These are phyloP conservation scores for Ophiostoma novo-ulmi DNA, from an alignment of 2,329 filamentous ascomycete genomes.

Conservation along the genomic window DNA sequence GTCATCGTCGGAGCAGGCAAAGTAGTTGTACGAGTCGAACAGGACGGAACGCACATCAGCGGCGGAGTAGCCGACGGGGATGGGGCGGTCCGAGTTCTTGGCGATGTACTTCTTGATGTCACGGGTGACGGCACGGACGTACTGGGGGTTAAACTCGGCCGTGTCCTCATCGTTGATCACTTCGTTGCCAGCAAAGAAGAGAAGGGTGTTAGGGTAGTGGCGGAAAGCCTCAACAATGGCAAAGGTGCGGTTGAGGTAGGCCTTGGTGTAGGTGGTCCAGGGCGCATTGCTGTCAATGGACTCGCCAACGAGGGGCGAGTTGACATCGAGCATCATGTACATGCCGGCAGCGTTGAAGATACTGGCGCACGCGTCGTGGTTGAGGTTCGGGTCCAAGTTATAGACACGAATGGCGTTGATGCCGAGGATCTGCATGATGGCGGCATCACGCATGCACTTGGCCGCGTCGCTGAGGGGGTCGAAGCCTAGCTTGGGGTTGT, in stretches of 20 bases:
- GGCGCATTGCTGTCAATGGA: constrained; percentile 51
- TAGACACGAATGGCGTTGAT: constrained; percentile 66
- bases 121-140: constrained; percentile 67
- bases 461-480: constrained; percentile 57
- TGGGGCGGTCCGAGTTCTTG: constrained; percentile 60
- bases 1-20: constrained; percentile 59
- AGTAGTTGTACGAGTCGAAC: constrained; percentile 69
- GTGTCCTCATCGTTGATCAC: constrained; percentile 64
- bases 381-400: constrained; percentile 60
- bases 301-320: constrained; percentile 58
- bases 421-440: constrained; percentile 59
- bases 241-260: constrained; percentile 62
- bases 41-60: constrained; percentile 71
- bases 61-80: constrained; percentile 76
- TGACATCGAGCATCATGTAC: constrained; percentile 65
- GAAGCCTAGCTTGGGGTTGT: constrained; percentile 48
- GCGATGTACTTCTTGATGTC: constrained; percentile 78
- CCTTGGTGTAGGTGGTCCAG: constrained; percentile 51
- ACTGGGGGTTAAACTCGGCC: constrained; percentile 60
- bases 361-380: constrained; percentile 62
- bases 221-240: constrained; percentile 63
- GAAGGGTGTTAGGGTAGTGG: constrained; percentile 61
- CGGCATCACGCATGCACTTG: constrained; percentile 59
- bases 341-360: constrained; percentile 66
- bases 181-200: constrained; percentile 75